These are phyloP conservation scores for Xylaria telfairii DNA, from an alignment of 495 filamentous ascomycete species.

Conservation along the genomic window DNA sequence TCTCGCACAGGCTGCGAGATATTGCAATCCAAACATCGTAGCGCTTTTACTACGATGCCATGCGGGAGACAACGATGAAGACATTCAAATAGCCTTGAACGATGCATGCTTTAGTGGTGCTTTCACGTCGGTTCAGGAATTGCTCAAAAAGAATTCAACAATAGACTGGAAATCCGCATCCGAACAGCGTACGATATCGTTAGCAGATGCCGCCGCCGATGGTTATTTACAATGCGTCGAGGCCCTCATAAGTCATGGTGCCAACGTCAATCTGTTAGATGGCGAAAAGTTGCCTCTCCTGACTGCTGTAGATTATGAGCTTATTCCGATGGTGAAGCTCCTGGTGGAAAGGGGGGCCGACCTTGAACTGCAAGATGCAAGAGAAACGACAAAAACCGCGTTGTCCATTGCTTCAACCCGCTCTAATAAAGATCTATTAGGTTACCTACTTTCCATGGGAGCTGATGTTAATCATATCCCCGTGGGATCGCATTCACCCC, in stretches of 20 bases:
- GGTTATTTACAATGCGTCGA: not conserved
- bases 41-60: not conserved
- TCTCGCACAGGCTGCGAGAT: not conserved
- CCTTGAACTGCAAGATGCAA: not conserved
- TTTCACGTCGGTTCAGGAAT: not conserved
- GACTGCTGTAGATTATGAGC: not conserved
- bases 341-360: not conserved
- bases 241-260: not conserved
- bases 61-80: not conserved
- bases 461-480: conserved; percentile 1
- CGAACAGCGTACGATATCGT: not conserved
- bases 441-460: not conserved
- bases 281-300: not conserved
- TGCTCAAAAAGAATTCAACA: not conserved
- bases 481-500: not conserved
- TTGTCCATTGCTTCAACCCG: not conserved
- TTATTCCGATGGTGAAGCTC: not conserved
- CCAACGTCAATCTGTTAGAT: not conserved
- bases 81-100: not conserved
- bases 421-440: not conserved
- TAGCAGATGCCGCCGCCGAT: not conserved
- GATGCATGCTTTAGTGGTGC: not conserved
- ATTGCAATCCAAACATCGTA: not conserved
- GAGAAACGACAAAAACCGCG: not conserved
- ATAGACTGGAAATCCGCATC: not conserved